Evolutionary conservation across 2,329 filamentous ascomycete species (phyloP).

Genomic region (Pleomassaria siparia): DNA sequence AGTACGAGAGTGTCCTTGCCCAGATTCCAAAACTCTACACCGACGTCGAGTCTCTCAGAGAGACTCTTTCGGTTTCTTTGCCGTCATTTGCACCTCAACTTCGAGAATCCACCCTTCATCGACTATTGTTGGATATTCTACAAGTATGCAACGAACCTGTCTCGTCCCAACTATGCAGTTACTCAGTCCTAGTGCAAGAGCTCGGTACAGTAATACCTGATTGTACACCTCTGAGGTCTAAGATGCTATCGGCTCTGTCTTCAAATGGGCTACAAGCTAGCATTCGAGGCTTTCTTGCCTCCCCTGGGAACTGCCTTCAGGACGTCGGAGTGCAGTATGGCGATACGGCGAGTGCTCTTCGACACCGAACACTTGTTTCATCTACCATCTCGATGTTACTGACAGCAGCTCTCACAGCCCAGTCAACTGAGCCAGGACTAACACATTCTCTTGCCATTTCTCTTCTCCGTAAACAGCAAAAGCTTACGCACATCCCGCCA

Average conservation of each 20-base stretch:
- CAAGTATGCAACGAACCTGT: slow-evolving; percentile 12
- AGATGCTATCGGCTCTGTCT: slow-evolving; percentile 27
- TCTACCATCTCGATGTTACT: slow-evolving; percentile 34
- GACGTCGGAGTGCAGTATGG: slow-evolving; percentile 3
- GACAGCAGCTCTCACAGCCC: slow-evolving; percentile 21
- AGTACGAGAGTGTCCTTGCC: slow-evolving; percentile 24
- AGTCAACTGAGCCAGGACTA: slow-evolving; percentile 17
- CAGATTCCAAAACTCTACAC: slow-evolving; percentile 8
- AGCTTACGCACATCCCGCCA: slow-evolving; percentile 10
- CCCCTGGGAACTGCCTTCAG: background rate
- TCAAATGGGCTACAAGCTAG: slow-evolving; percentile 24
- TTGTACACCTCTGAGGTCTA: slow-evolving; percentile 17
- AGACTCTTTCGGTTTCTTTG: slow-evolving; percentile 26
- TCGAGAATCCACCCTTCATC: slow-evolving; percentile 14
- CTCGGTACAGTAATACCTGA: slow-evolving; percentile 15
- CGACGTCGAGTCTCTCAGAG: slow-evolving; percentile 14
- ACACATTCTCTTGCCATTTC: slow-evolving; percentile 19
- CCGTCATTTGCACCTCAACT: slow-evolving; percentile 26
- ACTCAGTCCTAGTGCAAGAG: slow-evolving; percentile 18
- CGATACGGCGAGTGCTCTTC: slow-evolving; percentile 10
- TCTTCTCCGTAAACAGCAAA: slow-evolving; percentile 32
- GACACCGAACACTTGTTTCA: slow-evolving; percentile 20
- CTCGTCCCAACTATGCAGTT: slow-evolving; percentile 10
- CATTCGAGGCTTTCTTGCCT: slow-evolving; percentile 21
- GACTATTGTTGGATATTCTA: slow-evolving; percentile 19